Evolutionary conservation across 1,284 basidiomycete genomes (phyloP).

Genomic region (Ganoderma lucidum): DNA sequence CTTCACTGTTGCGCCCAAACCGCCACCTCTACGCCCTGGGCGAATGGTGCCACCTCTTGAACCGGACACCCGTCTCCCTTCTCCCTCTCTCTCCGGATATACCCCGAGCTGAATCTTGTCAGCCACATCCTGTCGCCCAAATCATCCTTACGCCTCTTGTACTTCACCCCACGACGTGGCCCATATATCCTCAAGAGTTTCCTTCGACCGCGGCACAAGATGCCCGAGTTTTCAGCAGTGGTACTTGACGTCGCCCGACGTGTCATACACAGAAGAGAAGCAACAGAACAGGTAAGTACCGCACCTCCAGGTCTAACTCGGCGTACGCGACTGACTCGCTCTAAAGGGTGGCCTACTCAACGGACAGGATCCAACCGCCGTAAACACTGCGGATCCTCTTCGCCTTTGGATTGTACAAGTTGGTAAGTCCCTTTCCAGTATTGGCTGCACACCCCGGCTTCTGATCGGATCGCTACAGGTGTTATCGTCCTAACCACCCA

Average conservation of each 20-base stretch:
- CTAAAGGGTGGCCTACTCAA: slow-evolving; percentile 74
- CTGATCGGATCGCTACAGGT: slow-evolving; percentile 45
- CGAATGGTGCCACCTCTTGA: background rate
- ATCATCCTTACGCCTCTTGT: background rate
- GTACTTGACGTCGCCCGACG: slow-evolving; percentile 35
- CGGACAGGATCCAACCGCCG: slow-evolving; percentile 74
- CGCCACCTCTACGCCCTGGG: background rate
- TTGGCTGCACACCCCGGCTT: background rate
- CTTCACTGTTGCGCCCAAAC: background rate
- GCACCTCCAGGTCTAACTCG: background rate
- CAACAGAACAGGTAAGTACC: slow-evolving; percentile 38
- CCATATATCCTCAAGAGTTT: background rate
- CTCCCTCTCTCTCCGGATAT: background rate
- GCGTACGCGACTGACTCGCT: background rate
- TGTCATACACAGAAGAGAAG: slow-evolving; percentile 35
- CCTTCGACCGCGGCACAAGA: slow-evolving; percentile 23
- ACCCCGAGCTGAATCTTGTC: background rate
- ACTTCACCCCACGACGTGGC: background rate
- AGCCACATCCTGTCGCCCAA: background rate
- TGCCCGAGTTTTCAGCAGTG: slow-evolving; percentile 39
- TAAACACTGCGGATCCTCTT: slow-evolving; percentile 77
- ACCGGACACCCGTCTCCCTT: background rate
- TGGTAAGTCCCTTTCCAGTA: slow-evolving; percentile 54
- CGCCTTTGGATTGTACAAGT: slow-evolving; percentile 92
- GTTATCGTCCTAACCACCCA: slow-evolving; percentile 87